phyloP scores from a whole-genome alignment of 106 monocot genomes.

The Gastrodia elata region DNA sequence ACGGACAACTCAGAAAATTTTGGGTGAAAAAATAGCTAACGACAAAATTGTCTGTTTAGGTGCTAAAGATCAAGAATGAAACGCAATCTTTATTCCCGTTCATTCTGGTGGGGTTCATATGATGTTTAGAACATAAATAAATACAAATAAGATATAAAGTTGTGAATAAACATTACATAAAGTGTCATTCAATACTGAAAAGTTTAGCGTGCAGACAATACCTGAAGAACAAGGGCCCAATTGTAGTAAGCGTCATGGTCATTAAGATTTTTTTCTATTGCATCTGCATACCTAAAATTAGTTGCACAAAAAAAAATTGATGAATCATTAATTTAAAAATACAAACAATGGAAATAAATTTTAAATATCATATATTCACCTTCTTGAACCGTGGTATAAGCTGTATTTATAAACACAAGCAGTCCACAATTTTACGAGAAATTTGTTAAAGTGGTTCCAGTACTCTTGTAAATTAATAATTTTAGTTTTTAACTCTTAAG shows the following conservation, averaged over 20 bases:
- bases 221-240: constrained; percentile 98
- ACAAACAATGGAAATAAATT: too few species aligned
- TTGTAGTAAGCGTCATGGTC: constrained; percentile 97
- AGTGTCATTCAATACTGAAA: background rate
- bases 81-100: background rate
- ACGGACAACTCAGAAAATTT: background rate
- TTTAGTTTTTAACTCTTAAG: too few species aligned
- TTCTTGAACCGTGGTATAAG: too few species aligned
- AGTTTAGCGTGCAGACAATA: constrained; percentile 11
- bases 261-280: constrained; percentile 87
- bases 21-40: background rate
- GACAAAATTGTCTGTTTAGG: background rate
- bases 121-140: background rate
- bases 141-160: background rate
- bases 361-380: too few species aligned
- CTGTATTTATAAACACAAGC: too few species aligned
- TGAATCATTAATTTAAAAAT: too few species aligned
- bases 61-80: background rate
- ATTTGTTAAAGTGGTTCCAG: too few species aligned
- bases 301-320: background rate
- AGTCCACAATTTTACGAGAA: too few species aligned
- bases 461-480: too few species aligned
- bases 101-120: background rate
- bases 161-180: background rate
- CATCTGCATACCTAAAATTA: constrained; percentile 68